phyloP scores from a whole-genome alignment of 179 eudicot genomes.

The Carnegiea gigantea region DNA sequence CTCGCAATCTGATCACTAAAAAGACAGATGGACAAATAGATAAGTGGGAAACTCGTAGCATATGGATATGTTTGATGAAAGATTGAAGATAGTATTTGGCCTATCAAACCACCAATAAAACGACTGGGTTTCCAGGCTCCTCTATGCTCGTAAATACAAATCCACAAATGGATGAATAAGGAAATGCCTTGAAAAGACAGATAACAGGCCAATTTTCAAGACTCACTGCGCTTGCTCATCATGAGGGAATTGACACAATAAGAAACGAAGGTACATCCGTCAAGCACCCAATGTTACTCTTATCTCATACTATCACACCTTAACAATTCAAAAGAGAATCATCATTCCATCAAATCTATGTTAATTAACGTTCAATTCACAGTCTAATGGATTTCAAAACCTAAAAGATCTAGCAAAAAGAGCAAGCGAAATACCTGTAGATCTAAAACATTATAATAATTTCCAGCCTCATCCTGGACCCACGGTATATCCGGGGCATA shows the following conservation, averaged over 20 bases:
- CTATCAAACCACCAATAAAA: constrained; percentile 2
- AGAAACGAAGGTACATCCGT: neutral
- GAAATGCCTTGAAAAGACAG: neutral
- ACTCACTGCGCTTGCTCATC: neutral
- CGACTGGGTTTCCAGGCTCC: neutral
- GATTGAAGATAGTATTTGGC: neutral
- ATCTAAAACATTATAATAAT: constrained; percentile 68
- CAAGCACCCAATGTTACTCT: too few relatives aligned
- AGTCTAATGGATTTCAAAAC: neutral
- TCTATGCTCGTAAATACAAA: neutral
- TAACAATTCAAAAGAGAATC: neutral
- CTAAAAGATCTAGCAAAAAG: neutral
- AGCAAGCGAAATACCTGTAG: constrained; percentile 46
- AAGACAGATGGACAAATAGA: neutral
- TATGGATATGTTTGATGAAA: neutral
- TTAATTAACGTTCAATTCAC: neutral
- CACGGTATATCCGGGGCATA: constrained; percentile 70
- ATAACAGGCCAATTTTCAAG: neutral
- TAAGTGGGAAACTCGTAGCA: constrained; percentile 6
- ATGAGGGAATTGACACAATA: neutral
- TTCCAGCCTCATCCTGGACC: constrained; percentile 73
- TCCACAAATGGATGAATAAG: too few relatives aligned
- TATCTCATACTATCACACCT: neutral
- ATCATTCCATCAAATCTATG: neutral
- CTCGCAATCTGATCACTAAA: constrained; percentile 1